Base-by-base conservation (phyloP, 257 asterid species). In the Eustoma russellianum region DNA sequence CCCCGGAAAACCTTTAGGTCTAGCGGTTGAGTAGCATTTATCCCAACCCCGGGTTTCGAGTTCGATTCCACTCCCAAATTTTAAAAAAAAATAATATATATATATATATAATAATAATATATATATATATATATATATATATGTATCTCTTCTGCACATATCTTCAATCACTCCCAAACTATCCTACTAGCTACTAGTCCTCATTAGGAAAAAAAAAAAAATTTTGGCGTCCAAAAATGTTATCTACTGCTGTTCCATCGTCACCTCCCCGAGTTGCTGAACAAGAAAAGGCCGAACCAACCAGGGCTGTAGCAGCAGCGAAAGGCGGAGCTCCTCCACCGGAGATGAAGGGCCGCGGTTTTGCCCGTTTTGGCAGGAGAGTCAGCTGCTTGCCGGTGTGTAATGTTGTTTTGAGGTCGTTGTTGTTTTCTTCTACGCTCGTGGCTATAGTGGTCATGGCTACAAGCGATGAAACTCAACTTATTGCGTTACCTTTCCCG, bases 381-480 rank as follows among this genome's bases (percentile, higher is more conserved):
- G n/a, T 30, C 0, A 35, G 33, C 17, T 33, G 48, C 17, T 75
- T 73, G 28, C 73, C 62, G 6, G 57, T 70, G 71, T 68, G 49
- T 0, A 85, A 79, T 35, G 69, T 86, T 65, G 75, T 74, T 59
- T 46, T 89, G 77, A 85, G 97, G 48, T 61, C 85, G 19, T 56
- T 79, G 33, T 19, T 89, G 61, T 72, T 83, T 60, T 78, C 85
- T 50, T 73, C 89, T 0, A 66, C 75, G 24, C 1, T 85, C 6
- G 85, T 68, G 18, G 73, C 87, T 5, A 89, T 81, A 16, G 53
- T 83, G 69, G 83, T 89, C 1, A 74, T 83, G 76, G 90, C 74
- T 5, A 79, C 87, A 1, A 72, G 87, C 74, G 71, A 81, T 45
- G 78, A 89, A 64, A 72, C 88, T 0, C 9, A 76, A 52, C 10